These are phyloP conservation scores for Aspergillus quadricinctus DNA, from an alignment of 2,329 filamentous ascomycete genomes.

Conservation along the genomic window DNA sequence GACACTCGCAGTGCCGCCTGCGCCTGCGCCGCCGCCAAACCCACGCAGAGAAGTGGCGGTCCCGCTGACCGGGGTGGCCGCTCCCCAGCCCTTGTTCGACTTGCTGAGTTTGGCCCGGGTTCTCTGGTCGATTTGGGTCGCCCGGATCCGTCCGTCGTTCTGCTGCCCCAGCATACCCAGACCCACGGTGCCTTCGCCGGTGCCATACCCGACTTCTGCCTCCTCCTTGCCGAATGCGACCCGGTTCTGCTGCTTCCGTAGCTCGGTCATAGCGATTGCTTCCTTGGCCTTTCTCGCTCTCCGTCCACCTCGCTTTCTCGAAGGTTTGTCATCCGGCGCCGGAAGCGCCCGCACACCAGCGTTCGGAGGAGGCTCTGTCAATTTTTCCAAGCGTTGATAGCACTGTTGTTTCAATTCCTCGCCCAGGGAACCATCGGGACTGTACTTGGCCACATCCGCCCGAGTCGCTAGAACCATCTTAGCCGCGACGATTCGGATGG, in stretches of 20 bases:
- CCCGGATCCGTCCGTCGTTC: constrained; percentile 84
- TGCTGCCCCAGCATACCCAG: constrained; percentile 92
- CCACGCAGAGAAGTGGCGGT: constrained; percentile 77
- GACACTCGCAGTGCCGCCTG: constrained; percentile 59
- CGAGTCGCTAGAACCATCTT: constrained; percentile 93
- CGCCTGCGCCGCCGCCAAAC: constrained; percentile 58
- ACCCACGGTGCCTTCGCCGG: constrained; percentile 77
- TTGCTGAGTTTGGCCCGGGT: constrained; percentile 90
- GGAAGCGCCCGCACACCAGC: constrained; percentile 82
- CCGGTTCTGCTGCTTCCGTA: constrained; percentile 92
- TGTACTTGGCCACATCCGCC: constrained; percentile 79
- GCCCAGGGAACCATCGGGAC: constrained; percentile 75
- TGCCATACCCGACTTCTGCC: constrained; percentile 84
- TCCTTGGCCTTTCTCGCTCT: constrained; percentile 93
- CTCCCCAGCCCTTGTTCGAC: constrained; percentile 94
- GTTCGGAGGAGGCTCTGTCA: constrained; percentile 87
- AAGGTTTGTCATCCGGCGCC: constrained; percentile 90
- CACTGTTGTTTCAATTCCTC: constrained; percentile 78
- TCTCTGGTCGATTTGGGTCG: constrained; percentile 83
- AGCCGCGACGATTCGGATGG: constrained; percentile 88
- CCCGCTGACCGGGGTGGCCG: constrained; percentile 53
- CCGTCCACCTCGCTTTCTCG: constrained; percentile 84
- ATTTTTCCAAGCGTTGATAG: constrained; percentile 80
- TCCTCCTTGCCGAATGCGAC: constrained; percentile 96
- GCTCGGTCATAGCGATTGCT: constrained; percentile 91